phyloP scores from a whole-genome alignment of 768 basidiomycete genomes.

The Agrocybe praecox region DNA sequence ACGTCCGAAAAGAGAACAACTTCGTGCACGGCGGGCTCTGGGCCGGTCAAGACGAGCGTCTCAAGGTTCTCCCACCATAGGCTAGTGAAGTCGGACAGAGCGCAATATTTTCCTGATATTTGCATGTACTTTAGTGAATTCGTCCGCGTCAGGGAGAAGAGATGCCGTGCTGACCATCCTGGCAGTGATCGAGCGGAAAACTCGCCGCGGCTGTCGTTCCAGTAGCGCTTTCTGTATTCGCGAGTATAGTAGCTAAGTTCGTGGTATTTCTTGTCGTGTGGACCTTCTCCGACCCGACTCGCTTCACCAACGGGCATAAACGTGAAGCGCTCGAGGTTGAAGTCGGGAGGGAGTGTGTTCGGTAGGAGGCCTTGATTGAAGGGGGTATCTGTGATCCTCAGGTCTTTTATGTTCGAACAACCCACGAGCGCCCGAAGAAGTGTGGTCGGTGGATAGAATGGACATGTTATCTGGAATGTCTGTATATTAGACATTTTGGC shows the following conservation, averaged over 20 bases:
- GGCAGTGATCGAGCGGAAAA: constrained; percentile 23
- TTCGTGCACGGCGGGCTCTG: constrained; percentile 26
- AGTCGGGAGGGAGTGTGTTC: constrained; percentile 25
- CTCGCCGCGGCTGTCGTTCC: constrained; percentile 33
- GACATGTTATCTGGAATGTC: constrained; percentile 38
- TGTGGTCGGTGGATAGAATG: constrained; percentile 39
- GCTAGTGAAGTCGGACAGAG: constrained; percentile 29
- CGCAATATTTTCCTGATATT: constrained; percentile 38
- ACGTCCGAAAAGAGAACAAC: constrained; percentile 29
- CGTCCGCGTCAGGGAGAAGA: constrained; percentile 34
- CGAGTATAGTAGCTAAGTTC: constrained; percentile 37
- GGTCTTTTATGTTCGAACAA: constrained; percentile 34
- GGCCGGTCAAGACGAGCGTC: constrained; percentile 41
- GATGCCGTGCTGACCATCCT: constrained; percentile 9
- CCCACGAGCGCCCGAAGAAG: constrained; percentile 37
- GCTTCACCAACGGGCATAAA: constrained; percentile 43
- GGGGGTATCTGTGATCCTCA: constrained; percentile 41
- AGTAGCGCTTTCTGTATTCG: constrained; percentile 40
- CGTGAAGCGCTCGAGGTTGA: constrained; percentile 34
- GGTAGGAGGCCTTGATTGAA: constrained; percentile 36
- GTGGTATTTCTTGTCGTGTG: constrained; percentile 36
- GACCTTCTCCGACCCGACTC: constrained; percentile 42
- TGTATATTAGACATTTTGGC: constrained; percentile 35
- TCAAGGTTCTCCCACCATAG: constrained; percentile 38
- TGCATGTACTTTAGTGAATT: constrained; percentile 35